A percentile compares a stretch with the other conserved stretches of the same genome.
Conservation (phyloP, 2,329 filamentous ascomycete species). For the Celoporthe dispersa region DNA sequence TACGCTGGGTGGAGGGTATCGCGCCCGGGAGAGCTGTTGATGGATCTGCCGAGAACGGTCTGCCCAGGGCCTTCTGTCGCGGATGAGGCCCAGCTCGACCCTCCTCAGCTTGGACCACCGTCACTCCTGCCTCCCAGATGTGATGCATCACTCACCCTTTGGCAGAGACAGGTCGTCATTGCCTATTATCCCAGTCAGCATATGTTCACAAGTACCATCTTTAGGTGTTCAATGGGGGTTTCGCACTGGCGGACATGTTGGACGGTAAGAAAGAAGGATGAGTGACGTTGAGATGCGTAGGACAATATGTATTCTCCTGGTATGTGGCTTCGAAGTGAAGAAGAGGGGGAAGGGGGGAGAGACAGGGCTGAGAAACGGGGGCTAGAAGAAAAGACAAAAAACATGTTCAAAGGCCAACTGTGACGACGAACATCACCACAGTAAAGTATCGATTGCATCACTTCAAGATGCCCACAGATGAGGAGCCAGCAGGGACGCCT, state of each 20-base stretch:
- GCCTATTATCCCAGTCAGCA: slow-evolving; percentile 48
- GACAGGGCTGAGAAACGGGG: neutral
- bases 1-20: neutral
- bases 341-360: no score
- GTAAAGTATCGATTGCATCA: slow-evolving; percentile 9
- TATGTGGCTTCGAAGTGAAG: neutral
- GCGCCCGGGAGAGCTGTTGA: neutral
- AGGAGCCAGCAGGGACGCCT: neutral
- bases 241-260: slow-evolving; percentile 10
- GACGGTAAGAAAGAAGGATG: neutral
- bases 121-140: neutral
- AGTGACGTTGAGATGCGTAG: neutral
- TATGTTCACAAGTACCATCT: slow-evolving; percentile 15
- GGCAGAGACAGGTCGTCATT: slow-evolving; percentile 68
- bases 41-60: neutral
- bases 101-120: neutral
- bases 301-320: neutral
- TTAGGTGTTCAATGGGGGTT: neutral
- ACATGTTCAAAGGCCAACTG: neutral
- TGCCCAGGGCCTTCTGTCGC: neutral
- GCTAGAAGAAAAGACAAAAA: no score
- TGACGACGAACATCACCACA: slow-evolving; percentile 2
- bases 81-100: no score
- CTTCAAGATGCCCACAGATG: neutral
- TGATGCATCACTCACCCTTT: slow-evolving; percentile 54